Conservation (phyloP, 805 yeast species). For the Starmerella ratchasimensis region DNA sequence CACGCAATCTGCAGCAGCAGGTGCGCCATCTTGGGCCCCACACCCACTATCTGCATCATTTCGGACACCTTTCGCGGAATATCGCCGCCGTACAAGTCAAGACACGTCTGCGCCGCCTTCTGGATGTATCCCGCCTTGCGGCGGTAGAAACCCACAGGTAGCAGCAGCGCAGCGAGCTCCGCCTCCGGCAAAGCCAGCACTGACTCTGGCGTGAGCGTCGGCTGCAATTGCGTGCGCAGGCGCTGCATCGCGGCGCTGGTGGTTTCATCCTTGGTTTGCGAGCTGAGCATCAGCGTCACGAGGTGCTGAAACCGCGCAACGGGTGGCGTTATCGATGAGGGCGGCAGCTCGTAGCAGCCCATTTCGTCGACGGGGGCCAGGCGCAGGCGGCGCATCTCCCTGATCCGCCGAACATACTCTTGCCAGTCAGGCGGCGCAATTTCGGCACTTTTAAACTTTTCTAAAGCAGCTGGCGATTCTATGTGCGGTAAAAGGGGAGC, state of each 20-base stretch:
- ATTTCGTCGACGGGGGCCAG: conserved; percentile 78
- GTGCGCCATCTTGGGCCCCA: conserved; percentile 92
- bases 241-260: conserved; percentile 58
- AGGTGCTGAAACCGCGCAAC: conserved; percentile 57
- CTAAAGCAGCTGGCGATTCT: too few relatives aligned
- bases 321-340: conserved; percentile 20
- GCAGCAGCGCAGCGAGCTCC: conserved; percentile 52
- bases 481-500: too few relatives aligned
- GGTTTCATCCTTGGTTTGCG: conserved; percentile 85
- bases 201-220: conserved; percentile 24
- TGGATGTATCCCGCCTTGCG: conserved; percentile 64
- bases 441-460: too few relatives aligned
- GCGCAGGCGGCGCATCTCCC: conserved; percentile 49
- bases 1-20: conserved; percentile 71
- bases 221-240: conserved; percentile 39
- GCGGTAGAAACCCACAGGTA: conserved; percentile 74
- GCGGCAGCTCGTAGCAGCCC: conserved; percentile 57
- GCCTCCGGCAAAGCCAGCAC: conserved; percentile 29
- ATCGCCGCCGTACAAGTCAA: conserved; percentile 43
- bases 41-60: conserved; percentile 65
- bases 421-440: conserved; percentile 23
- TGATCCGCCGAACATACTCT: conserved; percentile 28
- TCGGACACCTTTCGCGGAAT: conserved; percentile 60
- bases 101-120: conserved; percentile 41
- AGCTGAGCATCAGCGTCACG: conserved; percentile 69